Conservation (phyloP, 305 asterid species). For the Fraxinus angustifolia region DNA sequence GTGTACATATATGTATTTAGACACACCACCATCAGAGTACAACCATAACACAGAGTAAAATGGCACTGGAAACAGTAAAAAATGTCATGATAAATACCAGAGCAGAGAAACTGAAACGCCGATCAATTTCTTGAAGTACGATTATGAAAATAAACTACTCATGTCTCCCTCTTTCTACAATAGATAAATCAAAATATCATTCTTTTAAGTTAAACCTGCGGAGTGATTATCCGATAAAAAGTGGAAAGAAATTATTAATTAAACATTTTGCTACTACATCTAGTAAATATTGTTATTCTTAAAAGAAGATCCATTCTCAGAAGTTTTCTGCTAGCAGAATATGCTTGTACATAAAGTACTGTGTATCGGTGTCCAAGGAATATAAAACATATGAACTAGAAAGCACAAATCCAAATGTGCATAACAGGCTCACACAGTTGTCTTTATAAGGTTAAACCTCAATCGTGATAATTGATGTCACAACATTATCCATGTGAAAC, state of each 20-base stretch:
- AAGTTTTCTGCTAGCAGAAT: background rate
- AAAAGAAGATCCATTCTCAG: background rate
- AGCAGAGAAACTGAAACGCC: background rate
- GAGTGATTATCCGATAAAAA: background rate
- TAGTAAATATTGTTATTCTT: background rate
- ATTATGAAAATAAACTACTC: background rate
- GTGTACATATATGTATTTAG: background rate
- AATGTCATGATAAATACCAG: background rate
- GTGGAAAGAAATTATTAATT: background rate
- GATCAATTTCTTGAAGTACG: background rate
- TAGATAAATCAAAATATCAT: background rate
- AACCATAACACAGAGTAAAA: background rate
- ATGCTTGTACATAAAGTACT: background rate
- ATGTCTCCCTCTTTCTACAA: background rate
- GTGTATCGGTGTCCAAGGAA: background rate
- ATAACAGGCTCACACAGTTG: background rate
- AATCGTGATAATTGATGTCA: background rate
- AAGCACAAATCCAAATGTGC: background rate
- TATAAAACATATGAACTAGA: background rate
- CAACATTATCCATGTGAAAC: background rate
- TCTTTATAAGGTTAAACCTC: background rate
- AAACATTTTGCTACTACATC: slow-evolving; percentile 1
- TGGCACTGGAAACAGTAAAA: background rate
- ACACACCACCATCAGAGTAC: background rate
- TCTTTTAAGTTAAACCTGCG: background rate